Conservation (phyloP, 2,329 filamentous ascomycete genomes). For the Fusarium cyanostomum region DNA sequence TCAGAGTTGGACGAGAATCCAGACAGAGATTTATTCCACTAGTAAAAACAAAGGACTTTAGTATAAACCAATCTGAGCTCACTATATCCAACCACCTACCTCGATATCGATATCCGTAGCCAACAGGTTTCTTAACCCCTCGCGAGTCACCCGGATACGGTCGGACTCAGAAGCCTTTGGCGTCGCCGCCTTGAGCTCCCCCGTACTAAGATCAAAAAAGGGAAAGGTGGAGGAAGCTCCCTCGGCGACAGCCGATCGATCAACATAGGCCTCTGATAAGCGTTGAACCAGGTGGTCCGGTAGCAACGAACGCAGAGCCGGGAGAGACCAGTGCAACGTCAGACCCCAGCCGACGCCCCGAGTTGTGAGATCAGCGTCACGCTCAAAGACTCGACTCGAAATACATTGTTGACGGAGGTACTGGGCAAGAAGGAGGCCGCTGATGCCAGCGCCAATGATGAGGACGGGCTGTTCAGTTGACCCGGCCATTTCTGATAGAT, state of each 20-base stretch:
- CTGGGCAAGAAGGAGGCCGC: slow-evolving; percentile 51
- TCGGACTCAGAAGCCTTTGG: slow-evolving; percentile 56
- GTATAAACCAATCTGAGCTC: rapidly evolving
- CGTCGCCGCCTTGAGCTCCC: slow-evolving; percentile 52
- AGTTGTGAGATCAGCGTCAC: slow-evolving; percentile 57
- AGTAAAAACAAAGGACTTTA: not conserved
- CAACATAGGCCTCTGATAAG: slow-evolving; percentile 62
- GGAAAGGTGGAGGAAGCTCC: slow-evolving; percentile 61
- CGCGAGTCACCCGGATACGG: slow-evolving; percentile 59
- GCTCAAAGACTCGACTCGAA: slow-evolving; percentile 62
- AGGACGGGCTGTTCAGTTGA: slow-evolving; percentile 40
- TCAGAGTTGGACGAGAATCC: slow-evolving; percentile 44
- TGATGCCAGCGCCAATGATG: slow-evolving; percentile 51
- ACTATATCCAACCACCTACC: slow-evolving; percentile 40
- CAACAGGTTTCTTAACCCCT: slow-evolving; percentile 57
- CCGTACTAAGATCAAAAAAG: slow-evolving; percentile 65
- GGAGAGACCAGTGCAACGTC: slow-evolving; percentile 70
- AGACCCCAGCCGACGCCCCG: slow-evolving; percentile 69
- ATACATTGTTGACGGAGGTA: slow-evolving; percentile 46
- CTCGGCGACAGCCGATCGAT: slow-evolving; percentile 58
- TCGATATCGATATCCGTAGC: slow-evolving; percentile 57
- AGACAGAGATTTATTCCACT: slow-evolving; percentile 54
- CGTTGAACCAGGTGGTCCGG: slow-evolving; percentile 56
- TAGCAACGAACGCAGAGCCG: slow-evolving; percentile 60
- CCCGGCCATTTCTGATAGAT: not conserved